Evolutionary conservation across 2,329 filamentous ascomycete species (phyloP).

Genomic region (Penicillium sp.): DNA sequence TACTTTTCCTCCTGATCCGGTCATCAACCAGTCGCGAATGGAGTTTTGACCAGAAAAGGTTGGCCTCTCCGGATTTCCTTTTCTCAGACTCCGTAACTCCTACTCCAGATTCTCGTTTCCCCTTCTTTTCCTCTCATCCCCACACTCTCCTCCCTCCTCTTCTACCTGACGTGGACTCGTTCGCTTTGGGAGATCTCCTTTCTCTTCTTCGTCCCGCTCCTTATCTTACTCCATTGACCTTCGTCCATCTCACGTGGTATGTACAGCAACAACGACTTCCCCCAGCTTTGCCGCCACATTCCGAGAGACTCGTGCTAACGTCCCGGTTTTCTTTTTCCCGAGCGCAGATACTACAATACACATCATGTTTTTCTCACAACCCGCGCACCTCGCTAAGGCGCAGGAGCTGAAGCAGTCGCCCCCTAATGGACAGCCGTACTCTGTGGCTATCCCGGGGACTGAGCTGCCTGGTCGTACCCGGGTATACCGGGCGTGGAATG

Average conservation of each 20-base stretch:
- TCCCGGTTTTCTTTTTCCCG: not conserved
- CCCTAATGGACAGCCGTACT: constrained; percentile 77
- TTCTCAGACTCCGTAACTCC: not conserved
- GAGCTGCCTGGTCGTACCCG: constrained; percentile 73
- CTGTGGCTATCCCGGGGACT: constrained; percentile 76
- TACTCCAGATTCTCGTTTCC: constrained; percentile 21
- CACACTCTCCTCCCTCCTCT: constrained; percentile 22
- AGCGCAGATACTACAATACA: not conserved
- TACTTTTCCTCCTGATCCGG: constrained; percentile 10
- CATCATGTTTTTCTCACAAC: constrained; percentile 48
- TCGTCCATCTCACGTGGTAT: constrained; percentile 7
- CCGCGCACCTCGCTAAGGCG: constrained; percentile 44
- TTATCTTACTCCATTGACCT: not conserved
- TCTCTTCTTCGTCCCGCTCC: constrained; percentile 1
- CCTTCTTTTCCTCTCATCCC: constrained; percentile 9
- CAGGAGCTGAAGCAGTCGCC: constrained; percentile 66
- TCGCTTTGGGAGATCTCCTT: constrained; percentile 24
- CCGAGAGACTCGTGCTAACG: constrained; percentile 13
- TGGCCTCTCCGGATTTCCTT: constrained; percentile 27
- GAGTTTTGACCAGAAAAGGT: constrained; percentile 25
- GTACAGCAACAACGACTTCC: not conserved
- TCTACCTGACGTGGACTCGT: constrained; percentile 48
- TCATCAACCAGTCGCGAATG: constrained; percentile 7
- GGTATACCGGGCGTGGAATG: constrained; percentile 84
- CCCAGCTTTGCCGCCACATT: constrained; percentile 8